A percentile compares a stretch with the other conserved stretches of the same genome.
phyloP scores from a whole-genome alignment of 2,329 filamentous ascomycete genomes.

The Onygenales sp. region DNA sequence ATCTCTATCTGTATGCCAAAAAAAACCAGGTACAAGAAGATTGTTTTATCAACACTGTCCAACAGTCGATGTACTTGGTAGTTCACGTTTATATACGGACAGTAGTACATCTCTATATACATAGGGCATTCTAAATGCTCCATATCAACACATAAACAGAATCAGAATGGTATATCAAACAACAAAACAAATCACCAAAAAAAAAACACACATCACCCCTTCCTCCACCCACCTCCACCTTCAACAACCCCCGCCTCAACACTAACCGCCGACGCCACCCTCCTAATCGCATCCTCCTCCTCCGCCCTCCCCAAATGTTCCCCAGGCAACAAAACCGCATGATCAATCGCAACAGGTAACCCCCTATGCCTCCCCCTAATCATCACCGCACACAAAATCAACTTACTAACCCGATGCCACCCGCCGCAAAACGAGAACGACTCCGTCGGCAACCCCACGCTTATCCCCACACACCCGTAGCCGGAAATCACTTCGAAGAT shows the following conservation, averaged over 20 bases:
- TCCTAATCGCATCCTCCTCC: conserved; percentile 28
- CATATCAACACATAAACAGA: no score
- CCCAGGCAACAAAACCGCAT: conserved; percentile 29
- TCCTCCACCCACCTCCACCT: no score
- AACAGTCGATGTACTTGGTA: no score
- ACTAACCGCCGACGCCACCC: neutral
- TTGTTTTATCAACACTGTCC: no score
- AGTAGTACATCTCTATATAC: no score
- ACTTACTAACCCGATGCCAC: conserved; percentile 42
- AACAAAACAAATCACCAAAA: no score
- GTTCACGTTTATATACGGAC: no score
- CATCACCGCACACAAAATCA: conserved; percentile 47
- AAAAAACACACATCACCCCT: no score
- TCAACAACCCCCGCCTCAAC: neutral
- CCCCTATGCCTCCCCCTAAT: conserved; percentile 45
- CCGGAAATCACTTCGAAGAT: conserved; percentile 30
- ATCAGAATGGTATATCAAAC: no score
- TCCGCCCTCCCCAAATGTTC: conserved; percentile 33
- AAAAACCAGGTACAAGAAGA: no score
- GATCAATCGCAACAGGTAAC: conserved; percentile 45
- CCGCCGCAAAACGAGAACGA: conserved; percentile 26
- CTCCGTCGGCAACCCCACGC: conserved; percentile 20
- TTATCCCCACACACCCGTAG: conserved; percentile 22
- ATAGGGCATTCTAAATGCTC: no score
- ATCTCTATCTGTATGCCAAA: no score